These are phyloP conservation scores for Fagopyrum tataricum DNA, from an alignment of 148 eudicot genomes.

Conservation along the genomic window DNA sequence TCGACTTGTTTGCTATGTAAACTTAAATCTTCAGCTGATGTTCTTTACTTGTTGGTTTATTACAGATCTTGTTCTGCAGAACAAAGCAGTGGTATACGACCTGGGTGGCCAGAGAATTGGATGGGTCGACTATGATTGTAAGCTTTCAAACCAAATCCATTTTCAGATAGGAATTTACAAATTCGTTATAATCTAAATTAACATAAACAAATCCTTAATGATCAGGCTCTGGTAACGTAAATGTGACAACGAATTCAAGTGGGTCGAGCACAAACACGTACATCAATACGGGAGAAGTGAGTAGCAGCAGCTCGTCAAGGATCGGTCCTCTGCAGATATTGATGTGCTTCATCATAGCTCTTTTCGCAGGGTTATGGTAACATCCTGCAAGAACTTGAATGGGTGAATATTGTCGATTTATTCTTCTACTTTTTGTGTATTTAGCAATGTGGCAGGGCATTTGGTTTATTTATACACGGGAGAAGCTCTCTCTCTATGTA, in stretches of 20 bases:
- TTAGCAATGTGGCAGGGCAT: neutral
- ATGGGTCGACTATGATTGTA: conserved; percentile 94
- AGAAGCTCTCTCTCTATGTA: neutral
- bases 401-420: neutral
- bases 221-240: conserved; percentile 63
- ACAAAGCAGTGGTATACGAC: conserved; percentile 78
- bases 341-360: neutral
- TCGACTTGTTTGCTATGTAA: neutral
- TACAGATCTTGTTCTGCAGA: conserved; percentile 87
- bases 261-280: conserved; percentile 44
- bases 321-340: neutral
- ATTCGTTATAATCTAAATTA: too few species aligned
- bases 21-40: neutral
- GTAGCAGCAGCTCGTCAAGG: conserved; percentile 32
- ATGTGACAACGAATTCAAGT: conserved; percentile 49
- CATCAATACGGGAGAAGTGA: conserved; percentile 58
- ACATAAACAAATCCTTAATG: neutral
- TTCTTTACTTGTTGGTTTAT: neutral
- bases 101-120: conserved; percentile 81
- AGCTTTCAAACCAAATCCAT: conserved; percentile 21
- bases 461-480: neutral
- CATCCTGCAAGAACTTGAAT: neutral
- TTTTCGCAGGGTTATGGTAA: neutral
- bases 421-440: too few species aligned
- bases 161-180: neutral